Evolutionary conservation across 352 stramenopile species (phyloP), one percentile per base, ranked within the genome.

Genomic region (Paralagenidium karlingii): DNA sequence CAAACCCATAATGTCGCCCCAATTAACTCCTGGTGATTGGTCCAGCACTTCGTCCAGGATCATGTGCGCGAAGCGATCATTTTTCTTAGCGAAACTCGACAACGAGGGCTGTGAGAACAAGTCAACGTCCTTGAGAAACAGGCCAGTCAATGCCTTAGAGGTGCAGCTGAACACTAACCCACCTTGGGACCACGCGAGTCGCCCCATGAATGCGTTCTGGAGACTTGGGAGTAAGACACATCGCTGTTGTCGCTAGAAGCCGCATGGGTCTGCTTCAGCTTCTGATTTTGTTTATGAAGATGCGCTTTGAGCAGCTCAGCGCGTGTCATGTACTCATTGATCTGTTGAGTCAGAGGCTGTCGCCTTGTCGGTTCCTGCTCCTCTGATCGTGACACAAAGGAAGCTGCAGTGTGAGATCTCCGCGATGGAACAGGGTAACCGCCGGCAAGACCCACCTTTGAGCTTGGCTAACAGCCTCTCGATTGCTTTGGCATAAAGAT

Each of bases 41-140:
- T 94, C 71, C 21, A 89, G 44, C 31, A 93, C 75, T 39, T 93
- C 79, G 32, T 91, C 74, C 15, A 93, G 37, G 32, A 93, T 82
- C 10, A 66, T 79, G 43, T 91, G 67, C 3, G 69, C 73, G 33
- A 81, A 54, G 31, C 81, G 52, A 8, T 60, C 49, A 51, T 88
- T 58, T 38, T 68, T 57, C 34, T 75, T 70, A 20, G 63, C 65
- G 34, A 81, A 83, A 5, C 38, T 31, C 19, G 57, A 60, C 36
- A 33, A 47, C n/a, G n/a, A n/a, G n/a, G n/a, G n/a, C n/a, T n/a
- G n/a, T n/a, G n/a, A 16, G 16, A 33, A 16, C 13, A 13, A 13
- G 13, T 13, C 28, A 33, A 16, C 13, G 13, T 33, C 13, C 28
- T 13, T 33, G 28, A 16, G 28, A 33, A 16, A 16, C 28, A 16